phyloP scores from a whole-genome alignment of 2,329 filamentous ascomycete genomes.

The Corinectria fuckeliana region DNA sequence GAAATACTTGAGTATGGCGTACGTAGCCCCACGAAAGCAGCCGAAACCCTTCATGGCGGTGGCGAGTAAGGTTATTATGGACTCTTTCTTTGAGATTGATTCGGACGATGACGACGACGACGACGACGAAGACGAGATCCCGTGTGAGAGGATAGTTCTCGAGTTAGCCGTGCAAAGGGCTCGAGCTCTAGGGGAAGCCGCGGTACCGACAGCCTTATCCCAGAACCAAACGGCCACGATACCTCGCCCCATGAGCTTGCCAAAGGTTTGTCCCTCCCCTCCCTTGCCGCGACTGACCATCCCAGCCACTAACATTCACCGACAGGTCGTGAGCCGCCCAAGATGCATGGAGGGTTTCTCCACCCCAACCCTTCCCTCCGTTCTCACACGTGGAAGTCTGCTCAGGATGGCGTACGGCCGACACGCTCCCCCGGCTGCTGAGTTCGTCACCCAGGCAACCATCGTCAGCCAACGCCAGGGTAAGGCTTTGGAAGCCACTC shows the following conservation, averaged over 20 bases:
- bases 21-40: not conserved
- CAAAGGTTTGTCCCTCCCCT: no score
- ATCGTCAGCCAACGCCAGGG: not conserved
- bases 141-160: no score
- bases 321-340: not conserved
- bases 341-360: not conserved
- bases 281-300: no score
- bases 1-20: slow-evolving; percentile 6
- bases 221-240: no score
- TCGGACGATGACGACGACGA: not conserved
- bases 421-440: not conserved
- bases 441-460: not conserved
- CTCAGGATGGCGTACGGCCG: not conserved
- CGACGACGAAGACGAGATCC: not conserved
- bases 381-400: not conserved
- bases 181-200: not conserved
- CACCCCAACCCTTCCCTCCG: not conserved
- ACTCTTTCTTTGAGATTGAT: not conserved
- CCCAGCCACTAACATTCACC: not conserved
- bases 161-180: no score
- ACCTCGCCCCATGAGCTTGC: no score
- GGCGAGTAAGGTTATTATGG: not conserved
- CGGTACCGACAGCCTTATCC: no score
- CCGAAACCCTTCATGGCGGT: not conserved
- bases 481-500: not conserved